phyloP scores from a whole-genome alignment of 2,329 filamentous ascomycete species.

The Phialophora macrospora region DNA sequence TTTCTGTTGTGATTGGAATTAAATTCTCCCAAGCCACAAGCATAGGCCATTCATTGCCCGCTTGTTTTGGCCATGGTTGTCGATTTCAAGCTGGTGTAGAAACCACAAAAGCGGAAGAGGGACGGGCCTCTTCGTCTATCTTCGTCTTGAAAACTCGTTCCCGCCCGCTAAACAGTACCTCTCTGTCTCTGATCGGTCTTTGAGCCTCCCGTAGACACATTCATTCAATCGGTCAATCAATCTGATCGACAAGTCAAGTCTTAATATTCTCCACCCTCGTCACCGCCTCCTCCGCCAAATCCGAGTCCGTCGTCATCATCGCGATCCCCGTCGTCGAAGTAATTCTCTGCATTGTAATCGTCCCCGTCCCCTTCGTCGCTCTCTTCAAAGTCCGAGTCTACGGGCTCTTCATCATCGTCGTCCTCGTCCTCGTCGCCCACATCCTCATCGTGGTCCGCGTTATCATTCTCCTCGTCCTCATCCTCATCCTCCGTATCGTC shows the following conservation, averaged over 20 bases:
- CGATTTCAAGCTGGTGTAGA: neutral
- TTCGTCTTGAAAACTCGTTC: neutral
- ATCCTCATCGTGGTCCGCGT: constrained; percentile 48
- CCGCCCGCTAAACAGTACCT: neutral
- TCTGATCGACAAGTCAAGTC: neutral
- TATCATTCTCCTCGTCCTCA: constrained; percentile 48
- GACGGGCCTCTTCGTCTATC: neutral
- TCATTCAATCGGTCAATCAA: neutral
- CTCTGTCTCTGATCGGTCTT: neutral
- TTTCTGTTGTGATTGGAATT: neutral
- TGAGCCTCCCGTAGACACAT: neutral
- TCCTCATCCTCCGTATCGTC: constrained; percentile 44
- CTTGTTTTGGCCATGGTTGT: neutral
- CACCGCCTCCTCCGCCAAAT: constrained; percentile 60
- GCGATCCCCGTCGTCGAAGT: constrained; percentile 65
- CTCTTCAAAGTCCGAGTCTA: constrained; percentile 64
- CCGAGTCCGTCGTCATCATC: constrained; percentile 53
- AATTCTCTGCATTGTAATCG: constrained; percentile 69
- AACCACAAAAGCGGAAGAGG: neutral
- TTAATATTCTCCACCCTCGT: constrained; percentile 39
- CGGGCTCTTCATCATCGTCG: constrained; percentile 57
- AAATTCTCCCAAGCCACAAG: neutral
- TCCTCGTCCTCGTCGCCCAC: constrained; percentile 49
- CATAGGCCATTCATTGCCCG: neutral
- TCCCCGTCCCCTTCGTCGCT: constrained; percentile 64